Evolutionary conservation across 441 rosid genomes (phyloP).

Genomic region (Raphanus hybrid): DNA sequence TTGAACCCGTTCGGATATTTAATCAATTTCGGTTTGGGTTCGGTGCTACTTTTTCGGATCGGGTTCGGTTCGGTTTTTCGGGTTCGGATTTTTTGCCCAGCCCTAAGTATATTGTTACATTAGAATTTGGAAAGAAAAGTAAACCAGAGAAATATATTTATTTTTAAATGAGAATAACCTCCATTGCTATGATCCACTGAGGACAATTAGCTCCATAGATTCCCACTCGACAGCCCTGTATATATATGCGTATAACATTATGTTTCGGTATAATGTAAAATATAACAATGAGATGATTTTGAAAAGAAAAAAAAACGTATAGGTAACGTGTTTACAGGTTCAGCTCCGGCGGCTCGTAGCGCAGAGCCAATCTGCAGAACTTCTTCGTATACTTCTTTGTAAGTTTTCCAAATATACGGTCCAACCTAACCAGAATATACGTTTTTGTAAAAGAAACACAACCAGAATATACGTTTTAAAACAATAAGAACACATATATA

Average conservation of each 20-base stretch:
- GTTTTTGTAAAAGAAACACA: too few relatives aligned
- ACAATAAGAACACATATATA: not conserved
- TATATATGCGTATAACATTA: not conserved
- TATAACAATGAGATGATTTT: not conserved
- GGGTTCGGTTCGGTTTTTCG: too few relatives aligned
- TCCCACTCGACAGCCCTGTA: conserved; percentile 80
- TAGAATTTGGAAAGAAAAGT: not conserved
- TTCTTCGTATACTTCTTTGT: conserved; percentile 79
- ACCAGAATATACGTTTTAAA: conserved; percentile 3
- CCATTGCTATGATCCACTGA: conserved; percentile 95
- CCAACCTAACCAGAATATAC: conserved; percentile 56
- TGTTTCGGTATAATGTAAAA: not conserved
- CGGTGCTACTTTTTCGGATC: too few relatives aligned
- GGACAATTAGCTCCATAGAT: conserved; percentile 96
- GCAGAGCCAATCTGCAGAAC: conserved; percentile 83
- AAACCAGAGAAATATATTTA: not conserved
- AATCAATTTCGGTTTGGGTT: too few relatives aligned
- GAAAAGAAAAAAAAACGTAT: not conserved
- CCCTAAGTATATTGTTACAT: not conserved
- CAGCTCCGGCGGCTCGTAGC: conserved; percentile 76
- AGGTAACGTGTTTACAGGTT: conserved; percentile 63
- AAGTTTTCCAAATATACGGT: conserved; percentile 88
- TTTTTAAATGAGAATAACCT: conserved; percentile 50
- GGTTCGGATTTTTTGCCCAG: too few relatives aligned
- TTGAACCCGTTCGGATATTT: too few relatives aligned